These are phyloP conservation scores for Suillus alpinus DNA, from an alignment of 768 basidiomycete genomes.

Conservation along the genomic window DNA sequence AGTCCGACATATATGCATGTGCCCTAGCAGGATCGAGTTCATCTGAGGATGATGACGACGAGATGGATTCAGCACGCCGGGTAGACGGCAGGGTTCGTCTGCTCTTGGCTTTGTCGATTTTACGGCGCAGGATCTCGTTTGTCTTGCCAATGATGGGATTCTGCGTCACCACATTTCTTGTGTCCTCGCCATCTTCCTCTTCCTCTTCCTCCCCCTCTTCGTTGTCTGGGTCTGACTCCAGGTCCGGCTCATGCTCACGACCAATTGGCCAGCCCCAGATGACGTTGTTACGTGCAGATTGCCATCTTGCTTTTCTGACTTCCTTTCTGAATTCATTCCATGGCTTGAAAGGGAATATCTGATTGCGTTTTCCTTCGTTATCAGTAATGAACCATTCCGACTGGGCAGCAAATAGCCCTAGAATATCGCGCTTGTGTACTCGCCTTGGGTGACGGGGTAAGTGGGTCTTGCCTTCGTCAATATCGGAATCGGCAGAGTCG, in stretches of 20 bases:
- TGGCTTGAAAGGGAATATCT: constrained; percentile 38
- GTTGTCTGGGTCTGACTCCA: constrained; percentile 10
- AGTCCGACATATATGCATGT: constrained; percentile 52
- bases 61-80: neutral
- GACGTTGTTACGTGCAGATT: constrained; percentile 25
- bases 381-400: constrained; percentile 58
- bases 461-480: constrained; percentile 27
- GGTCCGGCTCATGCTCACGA: constrained; percentile 4
- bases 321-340: constrained; percentile 49
- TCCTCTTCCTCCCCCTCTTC: neutral
- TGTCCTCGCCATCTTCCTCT: neutral
- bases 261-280: constrained; percentile 24
- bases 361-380: constrained; percentile 29
- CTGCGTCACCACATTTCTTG: constrained; percentile 12
- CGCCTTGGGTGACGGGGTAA: constrained; percentile 43
- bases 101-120: constrained; percentile 15
- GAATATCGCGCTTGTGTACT: constrained; percentile 50
- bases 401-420: constrained; percentile 50
- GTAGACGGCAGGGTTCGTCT: neutral
- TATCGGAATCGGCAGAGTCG: constrained; percentile 23
- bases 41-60: constrained; percentile 24
- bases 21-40: constrained; percentile 12
- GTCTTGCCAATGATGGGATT: constrained; percentile 30
- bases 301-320: constrained; percentile 28
- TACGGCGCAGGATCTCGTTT: constrained; percentile 14